These are phyloP conservation scores for Shiraia bambusicola DNA, from an alignment of 2,329 filamentous ascomycete genomes.

Conservation along the genomic window DNA sequence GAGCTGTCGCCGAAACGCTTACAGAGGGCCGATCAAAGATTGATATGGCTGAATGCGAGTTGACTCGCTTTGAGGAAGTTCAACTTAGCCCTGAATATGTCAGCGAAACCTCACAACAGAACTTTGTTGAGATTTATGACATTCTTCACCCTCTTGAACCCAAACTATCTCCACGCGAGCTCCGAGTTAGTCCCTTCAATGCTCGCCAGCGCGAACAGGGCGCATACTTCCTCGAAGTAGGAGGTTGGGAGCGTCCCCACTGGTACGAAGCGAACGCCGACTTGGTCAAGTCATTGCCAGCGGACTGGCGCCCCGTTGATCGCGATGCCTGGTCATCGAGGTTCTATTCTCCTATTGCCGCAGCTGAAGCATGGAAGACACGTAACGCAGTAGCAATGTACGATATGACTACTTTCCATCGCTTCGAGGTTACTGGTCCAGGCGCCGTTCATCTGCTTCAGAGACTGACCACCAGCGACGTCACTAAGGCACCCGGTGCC, in stretches of 20 bases:
- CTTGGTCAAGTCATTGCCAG: constrained; percentile 55
- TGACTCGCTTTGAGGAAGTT: constrained; percentile 62
- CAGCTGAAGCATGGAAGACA: constrained; percentile 66
- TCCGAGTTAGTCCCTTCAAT: constrained; percentile 62
- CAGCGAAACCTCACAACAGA: constrained; percentile 60
- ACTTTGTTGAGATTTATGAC: constrained; percentile 66
- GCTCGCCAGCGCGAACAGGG: constrained; percentile 57
- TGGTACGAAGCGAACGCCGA: constrained; percentile 62
- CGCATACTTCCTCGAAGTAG: constrained; percentile 60
- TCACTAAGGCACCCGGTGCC: constrained; percentile 50
- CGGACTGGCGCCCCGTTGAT: constrained; percentile 56
- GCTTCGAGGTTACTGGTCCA: constrained; percentile 60
- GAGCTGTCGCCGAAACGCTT: constrained; percentile 60
- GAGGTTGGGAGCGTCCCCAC: constrained; percentile 64
- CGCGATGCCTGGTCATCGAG: constrained; percentile 61
- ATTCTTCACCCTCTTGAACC: constrained; percentile 64
- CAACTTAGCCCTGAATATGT: constrained; percentile 60
- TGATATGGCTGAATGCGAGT: constrained; percentile 61
- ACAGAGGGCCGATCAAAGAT: constrained; percentile 58
- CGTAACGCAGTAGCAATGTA: constrained; percentile 63
- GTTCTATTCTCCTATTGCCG: constrained; percentile 60
- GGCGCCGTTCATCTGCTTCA: constrained; percentile 59
- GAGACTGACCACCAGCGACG: constrained; percentile 54
- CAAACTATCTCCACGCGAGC: constrained; percentile 57
- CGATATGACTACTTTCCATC: constrained; percentile 62